Base-by-base conservation (phyloP, 208 protist genomes). In the Acanthamoeba triangularis region DNA sequence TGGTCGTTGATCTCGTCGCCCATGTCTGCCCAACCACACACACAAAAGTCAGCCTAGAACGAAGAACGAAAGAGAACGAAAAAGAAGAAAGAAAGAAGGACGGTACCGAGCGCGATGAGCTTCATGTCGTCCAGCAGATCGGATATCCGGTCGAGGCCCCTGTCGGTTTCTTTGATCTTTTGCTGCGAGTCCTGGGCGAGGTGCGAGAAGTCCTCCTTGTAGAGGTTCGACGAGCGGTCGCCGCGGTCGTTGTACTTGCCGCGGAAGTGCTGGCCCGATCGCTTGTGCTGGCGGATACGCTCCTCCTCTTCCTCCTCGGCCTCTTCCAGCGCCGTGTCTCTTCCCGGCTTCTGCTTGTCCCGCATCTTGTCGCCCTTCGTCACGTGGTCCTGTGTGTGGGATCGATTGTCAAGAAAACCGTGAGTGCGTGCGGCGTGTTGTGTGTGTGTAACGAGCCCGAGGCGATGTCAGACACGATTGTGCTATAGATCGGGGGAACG, bases 151-250 rank as follows among this genome's bases (percentile, higher is more conserved):
- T 82, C 74, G 41, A 82, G 74, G 11, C 74, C 74, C 49, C 10
- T 76, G 67, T 90, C 82, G n/a, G 82, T 90, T 6, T 90, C 82
- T 33, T 90, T 56, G 44, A 90, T 90, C 82, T 67, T 90, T 23
- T 56, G 44, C 82, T 90, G 82, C 11, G 18, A 35, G 18, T 90
- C 82, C 28, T 56, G 23, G 16, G 52, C 18, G 23, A 90, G 54
- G 33, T 49, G n/a, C 47, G 33, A 37, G 37, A 90, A 90, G 82
- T 90, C 82, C 37, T 52, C 47, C 54, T 90, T 52, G 52, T 90
- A 90, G n/a, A 65, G 47, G 23, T 33, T 90, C 14, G 11, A 33
- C 30, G 25, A 25, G 23, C 30, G 13, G n/a, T 59, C 30, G 25
- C 41, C 82, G 54, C 54, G 54, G 16, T 90, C 54, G 33, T 63